Conservation (phyloP, 352 stramenopile genomes). For the Globisporangium takayamanum region DNA sequence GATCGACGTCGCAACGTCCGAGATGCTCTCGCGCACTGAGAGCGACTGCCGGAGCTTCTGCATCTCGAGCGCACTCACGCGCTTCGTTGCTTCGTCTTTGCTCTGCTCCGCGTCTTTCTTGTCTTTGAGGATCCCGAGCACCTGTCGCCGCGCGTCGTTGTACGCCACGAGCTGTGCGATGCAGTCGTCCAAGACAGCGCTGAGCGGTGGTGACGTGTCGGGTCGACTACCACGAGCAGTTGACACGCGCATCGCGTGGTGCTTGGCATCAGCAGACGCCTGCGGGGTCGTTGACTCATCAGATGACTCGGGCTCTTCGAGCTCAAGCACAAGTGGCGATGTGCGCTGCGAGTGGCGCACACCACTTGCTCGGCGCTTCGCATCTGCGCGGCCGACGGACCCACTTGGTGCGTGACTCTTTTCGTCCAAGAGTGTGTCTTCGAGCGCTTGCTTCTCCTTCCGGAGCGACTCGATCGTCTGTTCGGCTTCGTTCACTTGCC, state of each 20-base stretch:
- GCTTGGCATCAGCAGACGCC: constrained; percentile 5
- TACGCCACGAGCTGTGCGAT: constrained; percentile 53
- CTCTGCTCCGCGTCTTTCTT: constrained; percentile 57
- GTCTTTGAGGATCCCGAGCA: constrained; percentile 56
- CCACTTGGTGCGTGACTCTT: constrained; percentile 7
- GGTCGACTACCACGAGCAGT: not conserved
- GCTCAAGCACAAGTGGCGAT: constrained; percentile 5
- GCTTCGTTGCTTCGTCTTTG: constrained; percentile 44
- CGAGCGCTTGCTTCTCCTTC: constrained; percentile 46
- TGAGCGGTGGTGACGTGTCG: not conserved
- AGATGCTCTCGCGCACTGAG: constrained; percentile 68
- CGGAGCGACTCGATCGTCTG: constrained; percentile 50
- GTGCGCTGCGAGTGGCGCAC: constrained; percentile 7
- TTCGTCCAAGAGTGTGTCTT: constrained; percentile 48
- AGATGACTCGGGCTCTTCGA: constrained; percentile 4
- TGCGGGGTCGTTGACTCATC: not conserved
- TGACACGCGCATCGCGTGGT: not conserved
- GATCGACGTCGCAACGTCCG: constrained; percentile 57
- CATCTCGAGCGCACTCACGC: constrained; percentile 75
- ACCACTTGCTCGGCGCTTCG: constrained; percentile 3
- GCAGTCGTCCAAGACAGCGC: constrained; percentile 42
- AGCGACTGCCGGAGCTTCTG: constrained; percentile 73
- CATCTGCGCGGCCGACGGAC: not conserved
- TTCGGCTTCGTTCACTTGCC: constrained; percentile 52
- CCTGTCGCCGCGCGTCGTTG: constrained; percentile 42